These are phyloP conservation scores for Brassica balearica DNA, from an alignment of 441 rosid genomes.

Conservation along the genomic window DNA sequence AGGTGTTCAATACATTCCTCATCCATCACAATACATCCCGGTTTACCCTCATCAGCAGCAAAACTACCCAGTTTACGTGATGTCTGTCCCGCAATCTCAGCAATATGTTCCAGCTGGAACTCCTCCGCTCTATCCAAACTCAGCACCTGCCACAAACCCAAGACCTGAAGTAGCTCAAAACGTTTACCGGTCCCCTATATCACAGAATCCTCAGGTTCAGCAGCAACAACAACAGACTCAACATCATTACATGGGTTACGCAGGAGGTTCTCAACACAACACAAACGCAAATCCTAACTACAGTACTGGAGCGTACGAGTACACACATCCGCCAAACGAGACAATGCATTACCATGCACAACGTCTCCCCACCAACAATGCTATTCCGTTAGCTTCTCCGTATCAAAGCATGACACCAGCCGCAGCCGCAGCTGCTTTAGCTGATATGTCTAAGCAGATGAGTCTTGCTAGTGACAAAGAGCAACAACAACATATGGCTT, in stretches of 20 bases:
- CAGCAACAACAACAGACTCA: slow-evolving; percentile 43
- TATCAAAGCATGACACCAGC: slow-evolving; percentile 70
- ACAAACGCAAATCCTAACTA: slow-evolving; percentile 42
- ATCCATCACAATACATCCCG: slow-evolving; percentile 59
- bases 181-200: slow-evolving; percentile 41
- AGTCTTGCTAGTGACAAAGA: slow-evolving; percentile 45
- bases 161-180: slow-evolving; percentile 49
- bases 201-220: slow-evolving; percentile 41
- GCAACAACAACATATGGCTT: slow-evolving; percentile 43
- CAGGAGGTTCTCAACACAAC: slow-evolving; percentile 52
- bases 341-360: slow-evolving; percentile 53
- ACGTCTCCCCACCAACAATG: slow-evolving; percentile 42
- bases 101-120: slow-evolving; percentile 53
- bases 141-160: slow-evolving; percentile 39
- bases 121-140: slow-evolving; percentile 48
- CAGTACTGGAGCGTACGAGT: slow-evolving; percentile 42
- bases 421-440: slow-evolving; percentile 51
- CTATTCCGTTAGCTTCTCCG: slow-evolving; percentile 51
- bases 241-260: slow-evolving; percentile 54
- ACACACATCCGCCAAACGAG: slow-evolving; percentile 51
- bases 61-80: slow-evolving; percentile 55
- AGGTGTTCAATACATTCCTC: slow-evolving; percentile 56
- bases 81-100: slow-evolving; percentile 56
- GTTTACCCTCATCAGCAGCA: slow-evolving; percentile 54
- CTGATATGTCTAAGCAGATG: slow-evolving; percentile 58